Conservation (phyloP, 768 basidiomycete genomes). For the Lyophyllum decastes region DNA sequence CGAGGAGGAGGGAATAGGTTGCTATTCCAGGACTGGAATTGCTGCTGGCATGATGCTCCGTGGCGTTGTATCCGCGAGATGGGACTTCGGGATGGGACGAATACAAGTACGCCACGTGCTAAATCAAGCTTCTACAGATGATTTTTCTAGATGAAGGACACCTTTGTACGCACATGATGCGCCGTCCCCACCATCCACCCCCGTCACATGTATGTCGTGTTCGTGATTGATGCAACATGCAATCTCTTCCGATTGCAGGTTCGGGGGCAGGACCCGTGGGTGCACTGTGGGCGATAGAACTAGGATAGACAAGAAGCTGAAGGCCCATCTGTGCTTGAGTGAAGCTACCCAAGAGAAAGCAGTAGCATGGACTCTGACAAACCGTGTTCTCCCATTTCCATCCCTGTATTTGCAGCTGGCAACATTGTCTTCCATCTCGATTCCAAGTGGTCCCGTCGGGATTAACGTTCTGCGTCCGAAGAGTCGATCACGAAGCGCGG, state of each 20-base stretch:
- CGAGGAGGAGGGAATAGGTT: neutral
- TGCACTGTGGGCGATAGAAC: neutral
- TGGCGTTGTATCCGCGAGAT: neutral
- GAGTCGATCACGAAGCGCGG: neutral
- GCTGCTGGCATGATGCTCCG: neutral
- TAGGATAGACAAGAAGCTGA: neutral
- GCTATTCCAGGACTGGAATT: neutral
- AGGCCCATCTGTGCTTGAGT: neutral
- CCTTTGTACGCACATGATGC: conserved; percentile 6
- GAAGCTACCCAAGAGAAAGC: neutral
- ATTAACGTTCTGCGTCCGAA: neutral
- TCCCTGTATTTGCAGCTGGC: neutral
- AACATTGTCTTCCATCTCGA: neutral
- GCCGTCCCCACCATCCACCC: neutral
- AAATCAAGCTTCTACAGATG: neutral
- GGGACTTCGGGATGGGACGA: neutral
- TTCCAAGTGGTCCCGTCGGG: neutral
- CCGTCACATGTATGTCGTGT: conserved; percentile 12
- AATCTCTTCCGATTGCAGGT: neutral
- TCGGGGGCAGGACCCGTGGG: neutral
- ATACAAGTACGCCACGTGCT: neutral
- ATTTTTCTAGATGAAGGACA: neutral
- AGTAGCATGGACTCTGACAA: neutral
- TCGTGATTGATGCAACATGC: conserved; percentile 14
- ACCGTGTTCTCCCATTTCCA: neutral